Conservation (phyloP, 2,329 filamentous ascomycete genomes). For the Fusarium nematophilum region DNA sequence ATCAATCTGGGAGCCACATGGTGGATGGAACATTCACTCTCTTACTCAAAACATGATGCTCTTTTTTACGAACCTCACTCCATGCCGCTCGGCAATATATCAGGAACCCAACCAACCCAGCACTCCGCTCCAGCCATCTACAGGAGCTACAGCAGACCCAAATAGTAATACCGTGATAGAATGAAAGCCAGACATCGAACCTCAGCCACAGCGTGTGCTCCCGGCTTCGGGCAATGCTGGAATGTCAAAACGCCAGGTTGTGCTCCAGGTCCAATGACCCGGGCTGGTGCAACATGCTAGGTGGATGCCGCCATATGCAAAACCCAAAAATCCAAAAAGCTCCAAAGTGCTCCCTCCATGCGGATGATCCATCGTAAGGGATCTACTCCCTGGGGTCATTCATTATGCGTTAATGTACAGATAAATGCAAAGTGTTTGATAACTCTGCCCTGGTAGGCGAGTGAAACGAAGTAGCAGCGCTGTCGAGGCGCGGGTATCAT, state of each 20-base stretch:
- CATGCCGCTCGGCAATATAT: slow-evolving; percentile 25
- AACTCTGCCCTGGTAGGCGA: slow-evolving; percentile 18
- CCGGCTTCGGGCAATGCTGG: slow-evolving; percentile 15
- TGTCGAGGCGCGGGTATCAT: slow-evolving; percentile 47
- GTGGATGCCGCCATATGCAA: slow-evolving; percentile 33
- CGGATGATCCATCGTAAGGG: slow-evolving; percentile 32
- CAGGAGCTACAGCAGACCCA: slow-evolving; percentile 22
- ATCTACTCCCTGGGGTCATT: slow-evolving; percentile 34
- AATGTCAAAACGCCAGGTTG: slow-evolving; percentile 37
- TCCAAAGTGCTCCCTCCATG: slow-evolving; percentile 36
- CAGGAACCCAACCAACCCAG: slow-evolving; percentile 17
- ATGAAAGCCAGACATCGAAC: slow-evolving; percentile 33
- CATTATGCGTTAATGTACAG: slow-evolving; percentile 46
- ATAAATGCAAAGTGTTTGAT: slow-evolving; percentile 31
- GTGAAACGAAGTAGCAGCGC: slow-evolving; percentile 35
- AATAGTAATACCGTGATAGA: slow-evolving; percentile 34
- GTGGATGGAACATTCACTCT: slow-evolving; percentile 23
- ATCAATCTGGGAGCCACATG: no score
- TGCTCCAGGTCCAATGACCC: slow-evolving; percentile 23
- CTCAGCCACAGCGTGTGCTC: slow-evolving; percentile 10
- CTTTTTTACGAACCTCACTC: slow-evolving; percentile 42
- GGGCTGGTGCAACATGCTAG: slow-evolving; percentile 23
- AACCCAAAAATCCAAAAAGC: slow-evolving; percentile 37
- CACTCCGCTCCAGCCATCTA: slow-evolving; percentile 30
- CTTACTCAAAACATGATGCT: slow-evolving; percentile 23